A percentile compares a stretch with the other conserved stretches of the same genome.
phyloP scores from a whole-genome alignment of 2,329 filamentous ascomycete species.

The Fusarium odoratissimum region DNA sequence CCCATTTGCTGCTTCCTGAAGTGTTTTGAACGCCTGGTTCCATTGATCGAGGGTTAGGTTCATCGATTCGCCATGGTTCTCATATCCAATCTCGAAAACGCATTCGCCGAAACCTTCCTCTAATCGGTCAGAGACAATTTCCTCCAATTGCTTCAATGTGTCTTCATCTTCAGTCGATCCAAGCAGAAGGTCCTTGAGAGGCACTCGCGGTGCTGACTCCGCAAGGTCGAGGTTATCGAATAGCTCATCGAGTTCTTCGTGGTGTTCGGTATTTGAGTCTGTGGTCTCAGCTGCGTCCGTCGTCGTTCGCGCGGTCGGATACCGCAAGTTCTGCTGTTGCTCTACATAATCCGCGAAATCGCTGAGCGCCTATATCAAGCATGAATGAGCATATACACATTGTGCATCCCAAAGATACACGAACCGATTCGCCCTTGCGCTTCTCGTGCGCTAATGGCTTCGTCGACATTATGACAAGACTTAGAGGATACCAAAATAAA shows the following conservation, averaged over 20 bases:
- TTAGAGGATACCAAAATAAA: not conserved
- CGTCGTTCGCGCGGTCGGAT: constrained; percentile 57
- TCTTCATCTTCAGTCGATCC: constrained; percentile 71
- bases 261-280: constrained; percentile 58
- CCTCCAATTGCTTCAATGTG: constrained; percentile 70
- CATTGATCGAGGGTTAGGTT: constrained; percentile 79
- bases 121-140: constrained; percentile 75
- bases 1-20: constrained; percentile 73
- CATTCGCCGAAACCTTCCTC: constrained; percentile 89
- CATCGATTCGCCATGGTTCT: constrained; percentile 91
- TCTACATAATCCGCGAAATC: constrained; percentile 99
- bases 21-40: constrained; percentile 74
- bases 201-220: constrained; percentile 75
- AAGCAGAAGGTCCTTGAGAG: constrained; percentile 81
- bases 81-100: constrained; percentile 90
- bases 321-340: constrained; percentile 84
- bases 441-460: constrained; percentile 81
- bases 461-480: constrained; percentile 60
- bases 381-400: constrained; percentile 13
- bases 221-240: constrained; percentile 87
- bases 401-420: constrained; percentile 34
- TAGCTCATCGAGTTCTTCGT: constrained; percentile 92
- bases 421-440: constrained; percentile 86
- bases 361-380: constrained; percentile 73
- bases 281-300: constrained; percentile 47